Conservation (phyloP, 768 basidiomycete genomes). For the Pulveroboletus frians region DNA sequence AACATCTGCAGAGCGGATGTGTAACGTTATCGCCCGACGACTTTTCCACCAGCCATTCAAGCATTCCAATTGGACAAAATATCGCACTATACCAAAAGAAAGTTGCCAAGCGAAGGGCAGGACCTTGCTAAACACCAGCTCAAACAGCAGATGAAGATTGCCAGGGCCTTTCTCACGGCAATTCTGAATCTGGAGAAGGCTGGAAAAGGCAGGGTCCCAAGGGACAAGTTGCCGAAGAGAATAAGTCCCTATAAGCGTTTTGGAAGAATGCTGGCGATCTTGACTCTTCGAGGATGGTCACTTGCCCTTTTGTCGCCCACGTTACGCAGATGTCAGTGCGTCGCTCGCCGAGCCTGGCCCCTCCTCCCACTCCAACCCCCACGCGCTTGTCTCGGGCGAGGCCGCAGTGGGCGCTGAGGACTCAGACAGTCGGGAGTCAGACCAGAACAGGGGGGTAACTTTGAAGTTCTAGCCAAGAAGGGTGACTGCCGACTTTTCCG, state of each 20-base stretch:
- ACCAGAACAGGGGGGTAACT: neutral
- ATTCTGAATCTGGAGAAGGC: conserved; percentile 14
- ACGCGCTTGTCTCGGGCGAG: conserved; percentile 7
- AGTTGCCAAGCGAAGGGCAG: too few species aligned
- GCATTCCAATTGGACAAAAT: too few species aligned
- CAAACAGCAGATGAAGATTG: too few species aligned
- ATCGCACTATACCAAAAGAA: too few species aligned
- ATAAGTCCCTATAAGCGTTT: conserved; percentile 41
- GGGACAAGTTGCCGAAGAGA: conserved; percentile 19
- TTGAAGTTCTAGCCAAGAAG: conserved; percentile 26
- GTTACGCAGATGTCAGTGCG: neutral
- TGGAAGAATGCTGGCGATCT: conserved; percentile 49
- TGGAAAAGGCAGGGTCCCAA: conserved; percentile 35
- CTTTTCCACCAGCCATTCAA: too few species aligned
- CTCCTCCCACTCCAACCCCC: conserved; percentile 15
- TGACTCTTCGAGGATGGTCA: conserved; percentile 35
- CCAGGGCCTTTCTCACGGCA: conserved; percentile 17
- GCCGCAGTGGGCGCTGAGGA: neutral
- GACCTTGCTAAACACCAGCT: too few species aligned
- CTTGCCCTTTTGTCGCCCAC: neutral
- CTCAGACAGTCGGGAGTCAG: neutral
- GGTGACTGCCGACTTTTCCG: conserved; percentile 15
- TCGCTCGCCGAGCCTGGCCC: neutral
- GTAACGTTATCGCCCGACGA: too few species aligned
- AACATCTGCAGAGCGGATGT: too few species aligned